Base-by-base conservation (phyloP, 306 rosid species). In the Sophora flavescens region DNA sequence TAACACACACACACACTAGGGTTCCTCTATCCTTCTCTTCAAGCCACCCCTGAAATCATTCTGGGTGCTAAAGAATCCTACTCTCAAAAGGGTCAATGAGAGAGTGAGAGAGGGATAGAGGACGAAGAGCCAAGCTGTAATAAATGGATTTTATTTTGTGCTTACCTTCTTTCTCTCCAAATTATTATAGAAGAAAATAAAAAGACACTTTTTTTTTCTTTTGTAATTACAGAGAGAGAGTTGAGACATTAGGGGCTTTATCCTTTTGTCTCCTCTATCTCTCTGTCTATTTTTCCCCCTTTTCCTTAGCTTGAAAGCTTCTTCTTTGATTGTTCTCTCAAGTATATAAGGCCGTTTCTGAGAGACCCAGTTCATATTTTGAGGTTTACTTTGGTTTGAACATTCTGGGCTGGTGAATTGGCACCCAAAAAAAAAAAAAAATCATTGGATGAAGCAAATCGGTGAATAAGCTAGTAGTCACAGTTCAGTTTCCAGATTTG, bases 231-330 rank as follows among this genome's bases (percentile, higher is more conserved):
- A 63, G 84, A 76, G 88, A 82, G 91, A 86, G 59, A 84, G 82
- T 52, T 76, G 87, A 84, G 93, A 85, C 91, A 85, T 84, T 75
- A 65, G 87, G 81, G 82, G 82, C 63, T 84, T 80, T 44, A 79
- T 79, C 85, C 86, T 73, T 73, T 78, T 83, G 88, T 87, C 89
- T 91, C 82, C 84, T 79, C 86, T 80, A 76, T 88, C 89, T 84
- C 87, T 78, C 87, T 73, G 65, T 82, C 68, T 75, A 47, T 30
- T 45, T 47, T 67, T 52, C 1, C 47, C 12, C 2, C 16, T 26
- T 57, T 30, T 59, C 2, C 41, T 30, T 15, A 41, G 44, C 32
- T 52, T 38, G 18, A 72, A 84, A 78, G 82, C 58, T 62, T 60
- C 10, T 18, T 15, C 39, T 58, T 72, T 67, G 57, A 15, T 72